A percentile compares a stretch with the other conserved stretches of the same genome.
Evolutionary conservation across 2,329 filamentous ascomycete species (phyloP).

Genomic region (Clarireedia paspali): DNA sequence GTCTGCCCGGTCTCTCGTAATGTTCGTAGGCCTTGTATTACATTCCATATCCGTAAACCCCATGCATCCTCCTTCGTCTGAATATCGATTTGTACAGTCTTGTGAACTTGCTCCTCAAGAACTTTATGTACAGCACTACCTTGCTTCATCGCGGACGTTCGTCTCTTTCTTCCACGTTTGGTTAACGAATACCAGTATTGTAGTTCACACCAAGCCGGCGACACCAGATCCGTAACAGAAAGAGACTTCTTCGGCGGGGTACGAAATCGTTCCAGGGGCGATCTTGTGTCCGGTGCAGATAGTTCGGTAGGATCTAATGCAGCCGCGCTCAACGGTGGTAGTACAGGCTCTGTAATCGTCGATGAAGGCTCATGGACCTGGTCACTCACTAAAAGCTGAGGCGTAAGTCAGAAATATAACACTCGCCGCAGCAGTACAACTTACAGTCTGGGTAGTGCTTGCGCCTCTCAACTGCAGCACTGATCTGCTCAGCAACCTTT

Average conservation of each 20-base stretch:
- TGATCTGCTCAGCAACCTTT: slow-evolving; percentile 20
- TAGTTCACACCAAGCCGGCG: slow-evolving; percentile 91
- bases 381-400: slow-evolving; percentile 54
- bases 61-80: slow-evolving; percentile 73
- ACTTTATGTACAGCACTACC: slow-evolving; percentile 74
- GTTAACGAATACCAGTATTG: slow-evolving; percentile 87
- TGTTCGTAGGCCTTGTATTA: slow-evolving; percentile 75
- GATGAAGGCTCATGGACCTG: slow-evolving; percentile 1
- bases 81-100: slow-evolving; percentile 64
- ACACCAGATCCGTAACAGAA: slow-evolving; percentile 80
- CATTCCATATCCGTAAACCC: slow-evolving; percentile 81
- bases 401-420: slow-evolving; percentile 49
- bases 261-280: slow-evolving; percentile 73
- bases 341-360: neutral
- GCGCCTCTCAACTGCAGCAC: slow-evolving; percentile 20
- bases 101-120: slow-evolving; percentile 80
- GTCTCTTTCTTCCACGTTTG: slow-evolving; percentile 65
- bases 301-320: neutral
- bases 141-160: slow-evolving; percentile 75
- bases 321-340: neutral
- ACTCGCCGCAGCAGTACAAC: slow-evolving; percentile 16
- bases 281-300: slow-evolving; percentile 36
- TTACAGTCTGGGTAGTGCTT: slow-evolving; percentile 47
- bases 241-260: slow-evolving; percentile 69
- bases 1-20: slow-evolving; percentile 64